Percentiles rank a stretch among this genome's conserved stretches.
Conservation (phyloP, 2,329 filamentous ascomycete species). For the Colletotrichum sp. region DNA sequence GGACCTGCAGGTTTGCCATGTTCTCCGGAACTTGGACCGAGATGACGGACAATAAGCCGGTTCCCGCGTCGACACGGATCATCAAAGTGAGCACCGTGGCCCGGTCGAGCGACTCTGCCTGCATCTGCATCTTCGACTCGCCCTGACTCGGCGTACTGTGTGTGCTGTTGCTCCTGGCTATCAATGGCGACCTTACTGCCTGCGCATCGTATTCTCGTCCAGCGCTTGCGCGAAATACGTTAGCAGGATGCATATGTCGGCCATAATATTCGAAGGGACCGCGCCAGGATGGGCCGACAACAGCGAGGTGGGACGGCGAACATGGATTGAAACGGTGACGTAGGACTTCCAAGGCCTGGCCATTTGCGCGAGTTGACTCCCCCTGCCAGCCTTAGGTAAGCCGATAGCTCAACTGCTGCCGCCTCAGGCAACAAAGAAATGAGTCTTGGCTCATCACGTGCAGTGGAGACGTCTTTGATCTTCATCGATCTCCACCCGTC, state of each 20-base stretch:
- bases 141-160: background rate
- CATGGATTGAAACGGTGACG: slow-evolving; percentile 9
- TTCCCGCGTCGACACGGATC: background rate
- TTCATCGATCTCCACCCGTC: background rate
- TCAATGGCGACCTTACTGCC: background rate
- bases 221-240: background rate
- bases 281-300: slow-evolving; percentile 5
- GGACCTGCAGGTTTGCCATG: background rate
- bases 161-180: background rate
- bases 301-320: background rate
- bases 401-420: accelerated
- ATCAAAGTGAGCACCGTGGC: background rate
- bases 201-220: background rate
- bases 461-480: background rate
- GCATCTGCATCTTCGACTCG: background rate
- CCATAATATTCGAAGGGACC: background rate
- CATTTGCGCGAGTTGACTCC: background rate
- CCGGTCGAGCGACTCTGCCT: background rate
- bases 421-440: background rate
- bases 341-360: background rate
- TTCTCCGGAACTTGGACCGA: background rate
- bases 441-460: background rate
- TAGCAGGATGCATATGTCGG: background rate
- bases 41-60: background rate
- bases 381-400: background rate